Percentiles rank a stretch among this genome's conserved stretches.
phyloP scores from a whole-genome alignment of 2,329 filamentous ascomycete genomes.

The Thermochaetoides dissita region DNA sequence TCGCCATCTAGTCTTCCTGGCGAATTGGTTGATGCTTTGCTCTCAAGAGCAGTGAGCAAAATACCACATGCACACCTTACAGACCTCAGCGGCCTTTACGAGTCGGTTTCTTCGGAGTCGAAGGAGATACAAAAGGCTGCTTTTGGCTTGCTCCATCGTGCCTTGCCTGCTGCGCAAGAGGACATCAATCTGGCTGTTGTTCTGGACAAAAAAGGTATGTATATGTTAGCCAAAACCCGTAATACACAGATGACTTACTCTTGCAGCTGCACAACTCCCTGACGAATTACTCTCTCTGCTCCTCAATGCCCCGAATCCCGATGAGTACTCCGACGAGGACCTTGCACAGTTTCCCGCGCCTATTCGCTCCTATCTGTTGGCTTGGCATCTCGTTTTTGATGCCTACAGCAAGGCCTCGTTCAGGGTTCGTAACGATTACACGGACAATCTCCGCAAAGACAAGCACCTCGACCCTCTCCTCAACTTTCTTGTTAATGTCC shows the following conservation, averaged over 20 bases:
- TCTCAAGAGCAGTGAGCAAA: constrained; percentile 54
- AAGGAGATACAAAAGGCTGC: constrained; percentile 64
- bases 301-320: constrained; percentile 59
- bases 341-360: constrained; percentile 55
- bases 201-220: constrained; percentile 50
- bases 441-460: constrained; percentile 61
- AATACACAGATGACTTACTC: constrained; percentile 1
- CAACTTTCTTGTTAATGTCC: constrained; percentile 68
- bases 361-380: constrained; percentile 68
- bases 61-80: constrained; percentile 48
- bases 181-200: constrained; percentile 64
- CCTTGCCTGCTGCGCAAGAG: constrained; percentile 67
- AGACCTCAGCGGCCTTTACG: constrained; percentile 56
- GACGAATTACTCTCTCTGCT: constrained; percentile 76
- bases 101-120: constrained; percentile 62
- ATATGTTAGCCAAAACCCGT: not conserved
- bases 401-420: constrained; percentile 66
- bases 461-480: constrained; percentile 56
- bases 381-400: constrained; percentile 84
- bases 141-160: constrained; percentile 64
- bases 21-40: constrained; percentile 59
- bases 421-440: constrained; percentile 71
- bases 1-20: constrained; percentile 44
- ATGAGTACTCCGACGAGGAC: constrained; percentile 50
- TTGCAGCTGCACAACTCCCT: constrained; percentile 52